Evolutionary conservation across 805 yeast genomes (phyloP), one percentile per base, ranked within the genome.

Genomic region (Clavispora fructus): DNA sequence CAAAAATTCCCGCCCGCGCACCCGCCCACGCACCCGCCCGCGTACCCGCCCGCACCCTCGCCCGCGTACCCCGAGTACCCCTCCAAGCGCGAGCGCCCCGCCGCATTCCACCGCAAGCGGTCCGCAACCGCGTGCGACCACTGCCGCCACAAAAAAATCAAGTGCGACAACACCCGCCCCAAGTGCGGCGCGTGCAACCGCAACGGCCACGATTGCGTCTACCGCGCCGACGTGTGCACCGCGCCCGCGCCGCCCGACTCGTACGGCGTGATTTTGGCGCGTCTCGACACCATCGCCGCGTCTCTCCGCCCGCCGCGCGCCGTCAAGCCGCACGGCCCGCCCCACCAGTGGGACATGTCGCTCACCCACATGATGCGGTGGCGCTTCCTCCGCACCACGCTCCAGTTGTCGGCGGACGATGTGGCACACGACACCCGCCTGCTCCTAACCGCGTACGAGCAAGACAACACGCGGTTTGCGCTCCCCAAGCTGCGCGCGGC

Each of bases 121-220:
- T 31, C 39, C 27, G 40, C 40, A 35, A 66, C 73, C 0, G 73
- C 73, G 0, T 68, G 73, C 51, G 71, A 66, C 47, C 58, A 63
- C 7, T 68, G 73, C 46, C 54, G 73, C 39, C 45, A 60, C 25
- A 65, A 65, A 46, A 68, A 68, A 45, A 63, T 65, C 45, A 65
- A 64, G 48, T 68, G 73, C 54, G 73, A 68, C 48, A 68, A 68
- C 44, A 48, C 54, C 29, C 51, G 68, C 28, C 73, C 73, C 1
- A 46, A 59, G 30, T 68, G 72, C 45, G 67, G 72, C 10, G 53
- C 68, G 14, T 68, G 73, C 50, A 50, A 48, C 9, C 62, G 59
- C 40, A 62, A 54, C 48, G 67, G 65, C 16, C 56, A 50, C 46
- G 49, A 46, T 42, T 68, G 73, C 52, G 64, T 62, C 47, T 68